A percentile compares a stretch with the other conserved stretches of the same genome.
Conservation (phyloP, 2,329 filamentous ascomycete species). For the Coniochaeta sp. region DNA sequence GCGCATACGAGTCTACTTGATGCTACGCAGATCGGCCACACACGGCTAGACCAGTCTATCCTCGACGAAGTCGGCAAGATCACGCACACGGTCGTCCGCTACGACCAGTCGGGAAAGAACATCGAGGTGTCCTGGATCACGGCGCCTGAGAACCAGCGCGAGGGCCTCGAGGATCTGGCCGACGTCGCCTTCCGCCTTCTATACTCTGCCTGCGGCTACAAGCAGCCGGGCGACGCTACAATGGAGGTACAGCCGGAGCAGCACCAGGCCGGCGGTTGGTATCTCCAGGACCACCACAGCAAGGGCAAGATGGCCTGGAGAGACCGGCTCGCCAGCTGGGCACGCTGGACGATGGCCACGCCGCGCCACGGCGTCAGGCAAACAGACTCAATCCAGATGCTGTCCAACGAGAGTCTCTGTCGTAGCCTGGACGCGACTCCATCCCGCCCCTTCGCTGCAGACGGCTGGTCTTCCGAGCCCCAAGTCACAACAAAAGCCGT, state of each 20-base stretch:
- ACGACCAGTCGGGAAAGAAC: conserved; percentile 19
- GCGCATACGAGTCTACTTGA: conserved; percentile 16
- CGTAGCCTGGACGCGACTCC: not conserved
- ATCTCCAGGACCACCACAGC: conserved; percentile 20
- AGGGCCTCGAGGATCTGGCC: conserved; percentile 27
- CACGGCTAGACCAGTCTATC: conserved; percentile 14
- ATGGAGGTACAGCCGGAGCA: conserved; percentile 13
- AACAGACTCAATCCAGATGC: not conserved
- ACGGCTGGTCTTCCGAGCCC: conserved; percentile 17
- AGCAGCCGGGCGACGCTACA: conserved; percentile 3
- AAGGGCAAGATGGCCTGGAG: conserved; percentile 28
- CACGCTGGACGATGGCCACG: conserved; percentile 19
- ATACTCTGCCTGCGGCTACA: conserved; percentile 21
- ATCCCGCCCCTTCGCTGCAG: not conserved
- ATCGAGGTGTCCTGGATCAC: conserved; percentile 36
- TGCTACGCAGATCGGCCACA: conserved; percentile 14
- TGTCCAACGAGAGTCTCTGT: not conserved
- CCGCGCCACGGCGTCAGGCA: not conserved
- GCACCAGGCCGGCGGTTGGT: conserved; percentile 14
- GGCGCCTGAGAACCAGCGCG: conserved; percentile 9
- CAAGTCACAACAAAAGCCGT: conserved; percentile 28
- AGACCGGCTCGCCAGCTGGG: conserved; percentile 24
- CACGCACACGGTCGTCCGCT: conserved; percentile 29
- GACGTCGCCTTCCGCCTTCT: conserved; percentile 41
- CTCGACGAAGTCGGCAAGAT: conserved; percentile 29